Percentiles rank a stretch among this genome's conserved stretches.
phyloP scores from a whole-genome alignment of 2,329 filamentous ascomycete genomes.

The Xylaria sp. region DNA sequence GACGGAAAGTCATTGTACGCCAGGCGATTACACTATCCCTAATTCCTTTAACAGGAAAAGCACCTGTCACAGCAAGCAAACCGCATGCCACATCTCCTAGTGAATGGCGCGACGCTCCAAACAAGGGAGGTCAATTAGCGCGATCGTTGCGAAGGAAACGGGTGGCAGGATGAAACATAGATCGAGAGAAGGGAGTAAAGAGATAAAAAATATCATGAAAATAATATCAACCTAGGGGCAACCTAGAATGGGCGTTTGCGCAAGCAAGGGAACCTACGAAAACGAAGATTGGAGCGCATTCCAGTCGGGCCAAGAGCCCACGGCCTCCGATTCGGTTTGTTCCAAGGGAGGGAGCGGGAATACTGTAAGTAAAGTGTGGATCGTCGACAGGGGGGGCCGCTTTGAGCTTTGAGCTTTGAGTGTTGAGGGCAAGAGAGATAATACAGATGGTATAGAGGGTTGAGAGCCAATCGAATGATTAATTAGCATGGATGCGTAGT shows the following conservation, averaged over 20 bases:
- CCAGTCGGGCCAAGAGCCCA: slow-evolving; percentile 7
- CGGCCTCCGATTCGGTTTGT: slow-evolving; percentile 7
- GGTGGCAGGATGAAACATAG: neutral
- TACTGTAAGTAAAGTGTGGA: neutral
- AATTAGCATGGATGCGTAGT: neutral
- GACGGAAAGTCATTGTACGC: neutral
- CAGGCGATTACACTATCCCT: slow-evolving; percentile 3
- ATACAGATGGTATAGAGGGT: neutral
- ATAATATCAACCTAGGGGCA: neutral
- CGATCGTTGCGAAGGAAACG: neutral
- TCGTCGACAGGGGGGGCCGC: too few relatives aligned
- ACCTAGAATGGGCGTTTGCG: slow-evolving; percentile 6
- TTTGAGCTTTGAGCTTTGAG: too few relatives aligned
- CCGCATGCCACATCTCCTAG: neutral
- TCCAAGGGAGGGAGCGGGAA: neutral
- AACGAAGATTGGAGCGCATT: slow-evolving; percentile 9
- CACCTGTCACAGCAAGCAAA: slow-evolving; percentile 21
- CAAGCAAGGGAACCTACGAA: slow-evolving; percentile 4
- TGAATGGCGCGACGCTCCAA: neutral
- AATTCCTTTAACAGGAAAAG: neutral
- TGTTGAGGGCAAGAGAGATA: neutral
- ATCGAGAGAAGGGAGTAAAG: too few relatives aligned
- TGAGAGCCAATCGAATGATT: neutral
- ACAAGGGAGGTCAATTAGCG: slow-evolving; percentile 19
- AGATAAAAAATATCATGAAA: neutral